Conservation (phyloP, 345 rosid genomes). For the Luvunga scandens region DNA sequence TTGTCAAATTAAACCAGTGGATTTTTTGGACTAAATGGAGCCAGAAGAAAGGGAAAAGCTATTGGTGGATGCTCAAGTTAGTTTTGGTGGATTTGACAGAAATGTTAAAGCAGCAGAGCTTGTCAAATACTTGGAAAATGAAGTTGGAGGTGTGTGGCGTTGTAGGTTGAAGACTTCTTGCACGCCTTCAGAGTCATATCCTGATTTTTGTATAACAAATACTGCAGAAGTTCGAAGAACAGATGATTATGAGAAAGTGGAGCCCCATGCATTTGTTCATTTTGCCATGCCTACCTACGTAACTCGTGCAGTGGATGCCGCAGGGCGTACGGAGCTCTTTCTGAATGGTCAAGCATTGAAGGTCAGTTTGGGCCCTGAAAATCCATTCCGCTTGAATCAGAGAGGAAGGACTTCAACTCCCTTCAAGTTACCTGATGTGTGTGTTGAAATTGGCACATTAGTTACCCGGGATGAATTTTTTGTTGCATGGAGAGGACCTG, state of each 20-base stretch:
- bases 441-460: conserved; percentile 64
- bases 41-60: conserved; percentile 34
- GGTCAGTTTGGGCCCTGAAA: conserved; percentile 73
- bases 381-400: conserved; percentile 55
- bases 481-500: conserved; percentile 68
- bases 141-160: conserved; percentile 65
- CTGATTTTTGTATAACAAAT: conserved; percentile 44
- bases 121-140: conserved; percentile 47
- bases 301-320: conserved; percentile 19
- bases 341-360: conserved; percentile 45
- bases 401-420: conserved; percentile 64
- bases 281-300: conserved; percentile 53
- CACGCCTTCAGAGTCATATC: conserved; percentile 83
- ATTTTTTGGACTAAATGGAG: conserved; percentile 32
- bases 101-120: conserved; percentile 59
- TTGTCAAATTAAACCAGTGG: neutral
- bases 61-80: conserved; percentile 64
- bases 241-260: conserved; percentile 54
- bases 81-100: conserved; percentile 70
- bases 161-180: conserved; percentile 84
- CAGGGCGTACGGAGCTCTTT: conserved; percentile 43
- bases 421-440: conserved; percentile 48
- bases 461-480: conserved; percentile 49
- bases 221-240: conserved; percentile 23
- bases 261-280: conserved; percentile 89